Evolutionary conservation across 352 stramenopile genomes (phyloP).

Genomic region (Phytophthora hibernalis): DNA sequence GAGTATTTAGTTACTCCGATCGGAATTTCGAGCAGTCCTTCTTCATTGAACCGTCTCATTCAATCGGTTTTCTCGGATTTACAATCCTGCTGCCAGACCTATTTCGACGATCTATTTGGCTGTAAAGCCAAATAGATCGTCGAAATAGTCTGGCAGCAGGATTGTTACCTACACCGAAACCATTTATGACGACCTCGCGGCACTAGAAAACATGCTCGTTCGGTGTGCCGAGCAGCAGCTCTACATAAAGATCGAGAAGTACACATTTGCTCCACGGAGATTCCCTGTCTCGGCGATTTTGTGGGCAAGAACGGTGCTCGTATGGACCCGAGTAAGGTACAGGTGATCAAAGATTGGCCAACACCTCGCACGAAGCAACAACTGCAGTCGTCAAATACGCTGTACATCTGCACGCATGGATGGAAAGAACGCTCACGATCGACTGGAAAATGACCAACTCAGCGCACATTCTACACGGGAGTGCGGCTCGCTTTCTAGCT

Average conservation of each 20-base stretch:
- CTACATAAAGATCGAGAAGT: constrained; percentile 15
- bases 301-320: neutral
- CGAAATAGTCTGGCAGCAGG: too few species aligned
- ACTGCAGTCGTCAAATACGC: constrained; percentile 24
- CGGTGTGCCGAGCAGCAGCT: constrained; percentile 8
- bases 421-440: too few species aligned
- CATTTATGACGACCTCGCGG: constrained; percentile 3
- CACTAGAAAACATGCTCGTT: neutral
- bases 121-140: too few species aligned
- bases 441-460: too few species aligned
- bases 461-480: too few species aligned
- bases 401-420: too few species aligned
- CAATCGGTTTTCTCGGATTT: constrained; percentile 1
- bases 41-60: constrained; percentile 8
- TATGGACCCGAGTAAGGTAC: constrained; percentile 26
- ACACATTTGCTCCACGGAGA: constrained; percentile 9
- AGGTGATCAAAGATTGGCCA: constrained; percentile 13
- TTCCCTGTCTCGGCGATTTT: constrained; percentile 13
- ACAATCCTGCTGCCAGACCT: neutral
- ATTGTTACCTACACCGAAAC: too few species aligned
- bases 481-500: too few species aligned
- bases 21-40: constrained; percentile 16
- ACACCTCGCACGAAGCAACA: constrained; percentile 19
- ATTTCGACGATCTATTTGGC: constrained; percentile 12
- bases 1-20: constrained; percentile 16